A percentile compares a stretch with the other conserved stretches of the same genome.
Conservation (phyloP, 2,329 filamentous ascomycete genomes). For the Trichoderma sp. region DNA sequence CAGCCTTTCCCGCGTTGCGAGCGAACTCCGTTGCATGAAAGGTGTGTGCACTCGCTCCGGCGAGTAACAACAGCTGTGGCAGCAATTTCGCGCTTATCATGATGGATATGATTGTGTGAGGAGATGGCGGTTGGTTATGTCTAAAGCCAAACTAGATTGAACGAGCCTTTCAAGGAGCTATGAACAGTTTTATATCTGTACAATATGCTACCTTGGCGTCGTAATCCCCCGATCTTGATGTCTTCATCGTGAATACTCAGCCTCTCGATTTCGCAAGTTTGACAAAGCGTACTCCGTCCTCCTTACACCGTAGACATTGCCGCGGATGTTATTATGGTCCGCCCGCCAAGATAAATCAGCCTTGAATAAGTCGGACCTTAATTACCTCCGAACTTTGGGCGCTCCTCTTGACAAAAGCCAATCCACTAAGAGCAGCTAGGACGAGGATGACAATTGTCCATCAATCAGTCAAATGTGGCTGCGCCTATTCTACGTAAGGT, state of each 20-base stretch:
- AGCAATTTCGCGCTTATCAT: neutral
- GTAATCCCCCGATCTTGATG: neutral
- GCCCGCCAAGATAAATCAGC: neutral
- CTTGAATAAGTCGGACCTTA: neutral
- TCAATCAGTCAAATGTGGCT: neutral
- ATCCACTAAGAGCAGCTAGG: neutral
- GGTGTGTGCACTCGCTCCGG: neutral
- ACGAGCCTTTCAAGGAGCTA: neutral
- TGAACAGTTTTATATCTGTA: neutral
- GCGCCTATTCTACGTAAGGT: neutral
- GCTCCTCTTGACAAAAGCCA: neutral
- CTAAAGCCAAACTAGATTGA: neutral
- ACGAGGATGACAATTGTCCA: neutral
- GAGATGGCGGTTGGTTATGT: neutral
- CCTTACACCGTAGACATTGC: neutral
- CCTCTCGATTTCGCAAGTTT: neutral
- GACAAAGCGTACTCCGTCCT: neutral
- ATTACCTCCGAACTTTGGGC: neutral
- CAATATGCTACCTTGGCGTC: neutral
- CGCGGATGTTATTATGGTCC: neutral
- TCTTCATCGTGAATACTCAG: neutral
- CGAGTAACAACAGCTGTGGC: neutral
- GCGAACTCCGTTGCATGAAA: neutral
- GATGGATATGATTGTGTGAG: neutral
- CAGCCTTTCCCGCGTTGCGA: neutral